These are phyloP conservation scores for Tirmania nivea DNA, from an alignment of 495 filamentous ascomycete species.

Conservation along the genomic window DNA sequence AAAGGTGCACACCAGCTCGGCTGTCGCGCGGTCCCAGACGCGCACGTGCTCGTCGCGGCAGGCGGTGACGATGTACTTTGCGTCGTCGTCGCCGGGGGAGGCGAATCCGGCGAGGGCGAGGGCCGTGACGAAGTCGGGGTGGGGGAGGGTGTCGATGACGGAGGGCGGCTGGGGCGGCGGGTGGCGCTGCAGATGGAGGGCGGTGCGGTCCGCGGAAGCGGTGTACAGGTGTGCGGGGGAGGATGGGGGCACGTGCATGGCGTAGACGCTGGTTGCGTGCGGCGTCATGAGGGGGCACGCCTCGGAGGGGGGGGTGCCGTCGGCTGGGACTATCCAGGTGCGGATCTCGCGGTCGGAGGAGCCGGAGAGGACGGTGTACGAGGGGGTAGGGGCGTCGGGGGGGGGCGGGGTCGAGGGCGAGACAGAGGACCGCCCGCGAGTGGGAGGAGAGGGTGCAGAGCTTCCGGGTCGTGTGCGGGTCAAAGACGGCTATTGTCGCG, in stretches of 20 bases:
- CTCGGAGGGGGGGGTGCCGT: conserved; percentile 16
- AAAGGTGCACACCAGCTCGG: conserved; percentile 53
- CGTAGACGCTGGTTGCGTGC: conserved; percentile 81
- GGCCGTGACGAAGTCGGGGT: conserved; percentile 78
- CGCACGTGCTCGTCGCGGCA: conserved; percentile 82
- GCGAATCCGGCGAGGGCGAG: conserved; percentile 42
- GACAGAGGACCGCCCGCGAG: conserved; percentile 50
- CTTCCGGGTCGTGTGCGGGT: conserved; percentile 40
- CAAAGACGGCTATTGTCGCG: conserved; percentile 66
- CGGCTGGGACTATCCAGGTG: conserved; percentile 36
- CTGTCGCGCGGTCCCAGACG: conserved; percentile 58
- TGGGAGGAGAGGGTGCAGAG: conserved; percentile 60
- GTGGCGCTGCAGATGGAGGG: conserved; percentile 21
- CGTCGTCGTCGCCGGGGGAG: conserved; percentile 3
- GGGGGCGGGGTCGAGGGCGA: conserved; percentile 45
- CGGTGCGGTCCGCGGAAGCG: conserved; percentile 65
- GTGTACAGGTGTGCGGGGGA: conserved; percentile 70
- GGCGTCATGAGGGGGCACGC: conserved; percentile 37
- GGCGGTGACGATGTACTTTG: conserved; percentile 69
- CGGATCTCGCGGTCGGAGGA: conserved; percentile 72
- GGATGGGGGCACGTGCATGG: conserved; percentile 38
- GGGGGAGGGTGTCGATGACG: conserved; percentile 42
- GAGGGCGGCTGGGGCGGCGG: conserved; percentile 39
- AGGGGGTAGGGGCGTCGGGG: conserved; percentile 23
- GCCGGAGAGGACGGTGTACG: conserved; percentile 42